A percentile compares a stretch with the other conserved stretches of the same genome.
Evolutionary conservation across 2,329 filamentous ascomycete species (phyloP).

Genomic region (Metarhizium anisopliae): DNA sequence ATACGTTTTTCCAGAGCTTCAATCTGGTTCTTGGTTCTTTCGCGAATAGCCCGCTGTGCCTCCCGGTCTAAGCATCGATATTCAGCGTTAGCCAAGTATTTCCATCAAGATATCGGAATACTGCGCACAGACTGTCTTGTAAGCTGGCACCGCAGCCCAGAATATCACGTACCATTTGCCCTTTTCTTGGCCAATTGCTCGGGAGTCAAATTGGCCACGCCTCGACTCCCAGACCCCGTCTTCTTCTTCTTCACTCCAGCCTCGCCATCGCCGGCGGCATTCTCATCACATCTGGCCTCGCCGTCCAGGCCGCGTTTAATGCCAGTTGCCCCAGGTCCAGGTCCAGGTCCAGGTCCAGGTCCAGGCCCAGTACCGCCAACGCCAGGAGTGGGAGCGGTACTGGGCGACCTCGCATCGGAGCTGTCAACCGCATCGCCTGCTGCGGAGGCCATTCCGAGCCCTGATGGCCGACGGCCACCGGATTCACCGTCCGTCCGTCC

Average conservation of each 20-base stretch:
- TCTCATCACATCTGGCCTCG: neutral
- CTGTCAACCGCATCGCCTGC: conserved; percentile 1
- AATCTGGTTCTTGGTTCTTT: conserved; percentile 74
- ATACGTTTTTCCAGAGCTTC: conserved; percentile 65
- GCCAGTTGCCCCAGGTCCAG: neutral
- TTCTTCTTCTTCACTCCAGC: conserved; percentile 35
- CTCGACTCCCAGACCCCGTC: conserved; percentile 33
- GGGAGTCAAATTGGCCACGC: conserved; percentile 57
- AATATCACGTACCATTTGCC: conserved; percentile 41
- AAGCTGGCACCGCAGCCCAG: neutral
- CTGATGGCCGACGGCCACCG: neutral
- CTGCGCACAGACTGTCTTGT: too few relatives aligned
- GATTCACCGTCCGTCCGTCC: neutral
- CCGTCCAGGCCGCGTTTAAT: conserved; percentile 2
- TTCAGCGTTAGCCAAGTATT: neutral
- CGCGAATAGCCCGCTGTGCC: conserved; percentile 75
- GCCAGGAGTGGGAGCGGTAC: neutral
- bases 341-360: neutral
- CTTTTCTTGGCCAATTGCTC: conserved; percentile 65
- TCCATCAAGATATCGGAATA: too few relatives aligned
- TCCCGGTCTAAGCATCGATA: conserved; percentile 56
- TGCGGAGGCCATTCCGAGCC: conserved; percentile 1
- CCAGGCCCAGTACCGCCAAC: neutral
- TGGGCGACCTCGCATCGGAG: conserved; percentile 1
- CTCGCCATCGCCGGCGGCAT: conserved; percentile 7